These are phyloP conservation scores for Kalmusia sp. DNA, from an alignment of 2,329 filamentous ascomycete genomes.

Conservation along the genomic window DNA sequence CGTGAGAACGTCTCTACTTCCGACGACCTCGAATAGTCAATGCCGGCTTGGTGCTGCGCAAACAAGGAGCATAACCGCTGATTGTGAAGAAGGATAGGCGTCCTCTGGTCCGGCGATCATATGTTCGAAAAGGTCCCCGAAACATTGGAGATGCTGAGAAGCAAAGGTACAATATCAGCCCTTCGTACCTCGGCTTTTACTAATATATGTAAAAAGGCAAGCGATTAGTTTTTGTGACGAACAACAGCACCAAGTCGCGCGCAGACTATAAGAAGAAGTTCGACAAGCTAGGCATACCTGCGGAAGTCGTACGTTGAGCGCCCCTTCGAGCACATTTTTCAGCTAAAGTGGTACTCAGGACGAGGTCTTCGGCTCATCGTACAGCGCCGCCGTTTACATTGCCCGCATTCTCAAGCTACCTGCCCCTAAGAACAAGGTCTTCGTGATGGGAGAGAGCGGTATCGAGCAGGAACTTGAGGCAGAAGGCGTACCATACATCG, in stretches of 20 bases:
- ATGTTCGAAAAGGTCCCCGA: conserved; percentile 85
- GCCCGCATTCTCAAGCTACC: conserved; percentile 85
- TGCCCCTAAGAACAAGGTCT: conserved; percentile 86
- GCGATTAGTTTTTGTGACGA: conserved; percentile 93
- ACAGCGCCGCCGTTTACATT: conserved; percentile 96
- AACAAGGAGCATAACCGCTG: conserved; percentile 24
- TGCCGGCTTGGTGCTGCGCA: neutral
- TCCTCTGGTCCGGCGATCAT: conserved; percentile 95
- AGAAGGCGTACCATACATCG: conserved; percentile 80
- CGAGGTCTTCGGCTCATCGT: conserved; percentile 95
- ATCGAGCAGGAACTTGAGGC: conserved; percentile 87
- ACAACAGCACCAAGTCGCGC: conserved; percentile 97
- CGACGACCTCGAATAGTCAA: neutral
- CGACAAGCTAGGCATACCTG: conserved; percentile 78
- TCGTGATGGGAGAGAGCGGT: conserved; percentile 87
- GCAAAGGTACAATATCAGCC: conserved; percentile 66
- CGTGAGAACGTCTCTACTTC: conserved; percentile 10
- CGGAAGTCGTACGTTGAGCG: conserved; percentile 61
- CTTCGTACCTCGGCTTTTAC: neutral
- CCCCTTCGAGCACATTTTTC: neutral
- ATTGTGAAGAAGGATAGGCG: conserved; percentile 69
- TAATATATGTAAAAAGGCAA: conserved; percentile 67
- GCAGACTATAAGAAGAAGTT: conserved; percentile 94
- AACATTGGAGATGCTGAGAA: conserved; percentile 81
- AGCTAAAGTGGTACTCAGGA: conserved; percentile 58